Evolutionary conservation across 2,329 filamentous ascomycete genomes (phyloP).

Genomic region (Xylaria sp.): DNA sequence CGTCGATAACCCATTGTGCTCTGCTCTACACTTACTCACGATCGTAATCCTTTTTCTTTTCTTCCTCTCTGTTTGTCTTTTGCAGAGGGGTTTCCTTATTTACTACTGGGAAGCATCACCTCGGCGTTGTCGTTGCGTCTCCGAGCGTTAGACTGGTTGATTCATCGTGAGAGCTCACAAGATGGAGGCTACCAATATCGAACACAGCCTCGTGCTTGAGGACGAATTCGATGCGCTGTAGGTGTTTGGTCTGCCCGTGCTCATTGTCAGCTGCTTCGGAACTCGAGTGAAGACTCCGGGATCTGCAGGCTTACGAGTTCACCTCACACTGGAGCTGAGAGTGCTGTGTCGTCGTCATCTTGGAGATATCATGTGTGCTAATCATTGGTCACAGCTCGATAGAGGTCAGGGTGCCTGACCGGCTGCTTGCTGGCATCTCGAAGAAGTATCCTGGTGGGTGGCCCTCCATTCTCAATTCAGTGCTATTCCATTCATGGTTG

Average conservation of each 20-base stretch:
- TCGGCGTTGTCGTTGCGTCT: background rate
- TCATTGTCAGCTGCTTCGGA: background rate
- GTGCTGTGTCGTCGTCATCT: background rate
- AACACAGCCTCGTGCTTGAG: slow-evolving; percentile 41
- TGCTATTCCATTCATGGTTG: too few species aligned
- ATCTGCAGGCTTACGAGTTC: background rate
- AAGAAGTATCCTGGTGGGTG: slow-evolving; percentile 36
- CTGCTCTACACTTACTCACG: too few species aligned
- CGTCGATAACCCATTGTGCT: background rate
- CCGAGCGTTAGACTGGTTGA: too few species aligned
- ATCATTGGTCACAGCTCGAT: slow-evolving; percentile 32
- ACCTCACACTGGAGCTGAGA: background rate
- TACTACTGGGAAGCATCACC: background rate
- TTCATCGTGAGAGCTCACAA: background rate
- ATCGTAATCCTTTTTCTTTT: too few species aligned
- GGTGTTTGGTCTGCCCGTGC: slow-evolving; percentile 22
- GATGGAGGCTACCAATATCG: slow-evolving; percentile 31
- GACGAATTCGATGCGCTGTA: slow-evolving; percentile 54
- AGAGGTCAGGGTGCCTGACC: slow-evolving; percentile 34
- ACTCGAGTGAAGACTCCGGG: slow-evolving; percentile 5
- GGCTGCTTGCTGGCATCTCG: slow-evolving; percentile 20
- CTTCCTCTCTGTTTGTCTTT: background rate
- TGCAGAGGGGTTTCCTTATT: background rate
- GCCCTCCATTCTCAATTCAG: slow-evolving; percentile 1
- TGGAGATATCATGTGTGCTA: slow-evolving; percentile 4